Base-by-base conservation (phyloP, 2,329 filamentous ascomycete species). In the Fusarium ambrosium region DNA sequence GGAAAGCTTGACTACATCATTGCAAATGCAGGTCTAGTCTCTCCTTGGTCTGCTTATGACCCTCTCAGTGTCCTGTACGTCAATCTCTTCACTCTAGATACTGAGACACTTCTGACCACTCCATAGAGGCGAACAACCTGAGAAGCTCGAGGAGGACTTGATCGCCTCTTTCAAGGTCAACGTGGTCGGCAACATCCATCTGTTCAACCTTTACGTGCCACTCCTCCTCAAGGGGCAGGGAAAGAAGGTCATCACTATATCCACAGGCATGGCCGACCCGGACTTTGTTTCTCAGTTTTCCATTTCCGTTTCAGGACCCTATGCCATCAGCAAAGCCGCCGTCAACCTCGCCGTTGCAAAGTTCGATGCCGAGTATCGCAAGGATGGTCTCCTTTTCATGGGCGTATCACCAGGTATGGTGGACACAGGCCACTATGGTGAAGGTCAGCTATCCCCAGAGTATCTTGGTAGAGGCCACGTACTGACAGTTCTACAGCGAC, bases 201-300 rank as follows among this genome's bases (percentile, higher is more conserved):
- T 89, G 0, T 86, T 88, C 79, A 88, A 88, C 72, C 73, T 86
- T 1, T 90, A 89, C 76, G 55, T 89, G 1, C 89, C 90, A 0
- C 83, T 91, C 0, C 80, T 92, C 36, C 80, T 83, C 2, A 86
- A 88, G 55, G 86, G 89, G 6, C 75, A 79, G 1, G 76, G 70
- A 14, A 91, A 91, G 79, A 91, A 91, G 76, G 82, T 90, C n/a
- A 84, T 89, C 29, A 75, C 84, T 24, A 84, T 92, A 6, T 85
- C 86, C 8, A 86, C 79, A 0, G 89, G 88, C 24, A 66, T 85
- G 48, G 87, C 85, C 0, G 89, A 91, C 68, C 20, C 82, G 0
- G 85, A 88, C 2, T 63, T 88, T 2, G 83, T 81, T 64, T 81
- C 80, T 14, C 64, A 85, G 0, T 78, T 74, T 20, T 81, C 82